Base-by-base conservation (phyloP, 2,329 filamentous ascomycete genomes). In the Rhexocercosporidium sp. region DNA sequence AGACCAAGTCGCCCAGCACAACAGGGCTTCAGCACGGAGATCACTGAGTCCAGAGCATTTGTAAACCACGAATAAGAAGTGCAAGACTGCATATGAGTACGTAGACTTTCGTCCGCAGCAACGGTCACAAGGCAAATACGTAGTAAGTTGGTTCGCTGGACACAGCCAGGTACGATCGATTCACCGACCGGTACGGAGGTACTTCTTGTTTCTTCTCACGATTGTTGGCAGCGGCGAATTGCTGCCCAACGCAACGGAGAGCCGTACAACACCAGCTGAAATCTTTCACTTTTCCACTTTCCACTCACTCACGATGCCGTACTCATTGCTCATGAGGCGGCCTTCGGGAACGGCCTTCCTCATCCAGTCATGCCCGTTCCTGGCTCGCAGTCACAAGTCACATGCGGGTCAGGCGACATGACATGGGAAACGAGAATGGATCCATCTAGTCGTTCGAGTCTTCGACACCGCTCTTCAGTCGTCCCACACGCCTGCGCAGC, bases 391-490 rank as follows among this genome's bases (percentile, higher is more conserved):
- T 25, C 34, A 56, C 31, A 37, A 57, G 54, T 57, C 54, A 57
- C 54, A 57, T 39, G 54, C 54, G 54, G 54, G n/a, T 57, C 31
- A 57, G n/a, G 54, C 34, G 54, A 37, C 31, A 25, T 25, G 34
- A 25, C 44, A 6, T 47, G 20, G n/a, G 12, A 16, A 18, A n/a
- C 18, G n/a, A n/a, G 20, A 22, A 39, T 57, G 18, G 20, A 37
- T 37, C n/a, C n/a, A 27, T 16, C 11, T 1, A 39, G 18, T 14
- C n/a, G 25, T 20, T 22, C 11, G 31, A 12, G 6, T 37, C 31
- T 41, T 57, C 34, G 54, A 57, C 54, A 57, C 54, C 54, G 54
- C 54, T 57, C 54, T 25, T 41, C 54, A 25, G 54, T 57, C 54
- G 54, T 57, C 34, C 51, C 29, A 37, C 51, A 20, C n/a, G n/a